Percentiles rank a stretch among this genome's conserved stretches.
Evolutionary conservation across 306 rosid genomes (phyloP).

Genomic region (Cucumis hystrix): DNA sequence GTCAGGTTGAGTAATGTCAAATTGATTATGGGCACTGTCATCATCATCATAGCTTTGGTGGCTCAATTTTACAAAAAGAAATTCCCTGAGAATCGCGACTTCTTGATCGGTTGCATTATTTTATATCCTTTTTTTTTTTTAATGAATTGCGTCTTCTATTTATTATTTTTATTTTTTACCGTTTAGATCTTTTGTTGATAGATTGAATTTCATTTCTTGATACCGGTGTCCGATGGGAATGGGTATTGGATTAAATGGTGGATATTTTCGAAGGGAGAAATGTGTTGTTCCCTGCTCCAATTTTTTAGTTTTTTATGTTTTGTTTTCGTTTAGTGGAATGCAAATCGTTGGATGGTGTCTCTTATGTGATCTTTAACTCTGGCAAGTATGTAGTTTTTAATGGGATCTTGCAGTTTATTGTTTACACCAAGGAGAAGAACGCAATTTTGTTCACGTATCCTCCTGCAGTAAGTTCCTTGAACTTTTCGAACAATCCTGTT

Average conservation of each 20-base stretch:
- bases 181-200: neutral
- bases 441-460: constrained; percentile 85
- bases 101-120: constrained; percentile 62
- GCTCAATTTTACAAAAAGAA: constrained; percentile 94
- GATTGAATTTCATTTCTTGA: neutral
- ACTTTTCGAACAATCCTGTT: neutral
- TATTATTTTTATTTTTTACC: neutral
- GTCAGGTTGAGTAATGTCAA: constrained; percentile 77
- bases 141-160: neutral
- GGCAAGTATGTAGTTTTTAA: constrained; percentile 74
- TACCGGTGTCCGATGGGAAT: neutral
- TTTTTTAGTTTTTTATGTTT: neutral
- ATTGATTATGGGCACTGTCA: constrained; percentile 48
- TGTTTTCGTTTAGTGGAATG: neutral
- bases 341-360: neutral
- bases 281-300: neutral
- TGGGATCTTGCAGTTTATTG: constrained; percentile 69
- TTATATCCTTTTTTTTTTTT: constrained; percentile 52
- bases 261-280: neutral
- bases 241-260: neutral
- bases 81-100: constrained; percentile 81
- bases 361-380: constrained; percentile 47
- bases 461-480: constrained; percentile 42
- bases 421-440: constrained; percentile 78
- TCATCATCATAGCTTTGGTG: constrained; percentile 66